Evolutionary conservation across 208 protist genomes (phyloP), one percentile per base, ranked within the genome.

Genomic region (Leishmania arabica): DNA sequence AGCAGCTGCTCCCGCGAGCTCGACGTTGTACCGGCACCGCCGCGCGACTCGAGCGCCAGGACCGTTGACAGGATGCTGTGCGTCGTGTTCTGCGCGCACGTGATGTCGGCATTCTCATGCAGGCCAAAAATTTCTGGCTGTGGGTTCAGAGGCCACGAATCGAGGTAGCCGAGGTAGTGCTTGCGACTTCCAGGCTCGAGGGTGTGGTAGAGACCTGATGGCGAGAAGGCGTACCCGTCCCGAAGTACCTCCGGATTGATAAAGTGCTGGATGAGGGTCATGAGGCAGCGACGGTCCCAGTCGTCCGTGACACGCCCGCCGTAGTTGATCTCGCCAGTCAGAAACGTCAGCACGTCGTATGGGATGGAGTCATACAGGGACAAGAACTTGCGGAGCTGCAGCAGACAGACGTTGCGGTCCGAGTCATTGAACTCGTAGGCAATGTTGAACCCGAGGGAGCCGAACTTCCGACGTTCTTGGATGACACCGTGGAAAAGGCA

Each of bases 21-120:
- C 40, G 81, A 84, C 31, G 88, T 79, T 51, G 76, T 75, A 17
- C 90, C 88, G n/a, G 84, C 86, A 17, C 87, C 88, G 75, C 92
- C 92, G 77, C 88, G 88, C 13, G 95, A 96, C 49, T 93, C 89
- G 27, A 98, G 89, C n/a, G 92, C 82, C 9, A 98, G 89, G 56
- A 98, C 89, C 2, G 93, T 96, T 17, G 92, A 83, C 31, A 98
- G 83, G 60, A 98, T 94, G 83, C 84, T 94, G 56, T 90, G 70
- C 58, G 94, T 95, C 47, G 89, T 91, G 84, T 93, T 96, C 79
- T 93, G 90, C 70, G 99, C 97, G 80, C 93, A 99, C 17, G 98
- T 99, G 81, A 99, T 99, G 84, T 99, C 97, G 21, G 98, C 98
- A 81, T 99, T 99, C 45, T 98, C 95, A 90, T 99, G 98, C 72